These are phyloP conservation scores for Colletotrichum sp. DNA, from an alignment of 2,329 filamentous ascomycete genomes.

Conservation along the genomic window DNA sequence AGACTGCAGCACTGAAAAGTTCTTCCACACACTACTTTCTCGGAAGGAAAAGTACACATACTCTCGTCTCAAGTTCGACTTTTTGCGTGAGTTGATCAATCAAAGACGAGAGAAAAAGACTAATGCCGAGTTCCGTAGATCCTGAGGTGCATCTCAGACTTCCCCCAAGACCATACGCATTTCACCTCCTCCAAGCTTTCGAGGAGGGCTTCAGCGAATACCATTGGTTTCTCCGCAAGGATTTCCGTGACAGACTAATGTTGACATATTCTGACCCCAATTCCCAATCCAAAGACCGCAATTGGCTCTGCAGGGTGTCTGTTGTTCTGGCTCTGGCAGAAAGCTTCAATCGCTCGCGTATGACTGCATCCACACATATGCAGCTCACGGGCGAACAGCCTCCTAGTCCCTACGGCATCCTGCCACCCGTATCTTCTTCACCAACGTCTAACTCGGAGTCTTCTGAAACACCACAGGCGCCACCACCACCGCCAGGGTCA, in stretches of 20 bases:
- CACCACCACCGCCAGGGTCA: constrained; percentile 10
- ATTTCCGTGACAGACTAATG: constrained; percentile 12
- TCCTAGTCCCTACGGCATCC: neutral
- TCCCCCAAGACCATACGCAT: constrained; percentile 18
- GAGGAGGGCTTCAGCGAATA: constrained; percentile 25
- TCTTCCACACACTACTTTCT: constrained; percentile 18
- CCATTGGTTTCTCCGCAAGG: constrained; percentile 22
- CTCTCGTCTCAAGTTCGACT: constrained; percentile 21
- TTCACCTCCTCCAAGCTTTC: constrained; percentile 19
- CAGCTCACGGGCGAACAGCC: neutral
- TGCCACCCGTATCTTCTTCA: neutral
- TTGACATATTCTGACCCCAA: constrained; percentile 19
- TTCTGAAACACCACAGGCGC: neutral
- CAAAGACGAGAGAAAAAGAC: neutral
- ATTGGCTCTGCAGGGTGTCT: constrained; percentile 23
- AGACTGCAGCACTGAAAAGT: constrained; percentile 20
- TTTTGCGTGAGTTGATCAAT: constrained; percentile 9
- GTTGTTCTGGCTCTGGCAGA: constrained; percentile 23
- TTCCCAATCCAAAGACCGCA: constrained; percentile 22
- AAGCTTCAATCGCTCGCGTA: constrained; percentile 14
- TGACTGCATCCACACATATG: neutral
- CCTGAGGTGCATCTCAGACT: constrained; percentile 20
- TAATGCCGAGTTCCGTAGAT: neutral
- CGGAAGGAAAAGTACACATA: constrained; percentile 20
- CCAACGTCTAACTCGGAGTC: neutral